A percentile compares a stretch with the other conserved stretches of the same genome.
Conservation (phyloP, 495 filamentous ascomycete species). For the Penicillium cinerascens region DNA sequence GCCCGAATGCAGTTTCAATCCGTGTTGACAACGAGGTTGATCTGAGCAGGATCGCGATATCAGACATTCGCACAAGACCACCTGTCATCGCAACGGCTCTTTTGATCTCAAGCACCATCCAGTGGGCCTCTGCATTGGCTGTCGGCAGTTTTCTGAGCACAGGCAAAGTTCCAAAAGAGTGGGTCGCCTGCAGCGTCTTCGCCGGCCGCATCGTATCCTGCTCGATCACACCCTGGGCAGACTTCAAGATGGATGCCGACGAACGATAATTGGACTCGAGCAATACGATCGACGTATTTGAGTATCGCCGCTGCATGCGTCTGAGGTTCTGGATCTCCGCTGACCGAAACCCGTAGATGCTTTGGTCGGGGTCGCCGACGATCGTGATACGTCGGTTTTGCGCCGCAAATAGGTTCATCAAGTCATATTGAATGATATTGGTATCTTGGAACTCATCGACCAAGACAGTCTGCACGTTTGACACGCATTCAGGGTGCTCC, state of each 20-base stretch:
- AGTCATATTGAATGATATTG: conserved; percentile 88
- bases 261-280: conserved; percentile 97
- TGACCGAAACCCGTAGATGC: conserved; percentile 97
- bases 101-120: conserved; percentile 85
- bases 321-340: conserved; percentile 90
- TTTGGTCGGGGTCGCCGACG: conserved; percentile 97
- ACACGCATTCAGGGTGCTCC: conserved; percentile 76
- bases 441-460: conserved; percentile 99
- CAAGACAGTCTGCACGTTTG: conserved; percentile 85
- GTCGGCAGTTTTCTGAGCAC: conserved; percentile 75
- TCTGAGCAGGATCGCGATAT: conserved; percentile 83
- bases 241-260: conserved; percentile 78
- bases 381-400: conserved; percentile 74
- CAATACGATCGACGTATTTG: conserved; percentile 73
- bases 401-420: conserved; percentile 87
- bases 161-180: conserved; percentile 75
- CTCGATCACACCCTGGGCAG: conserved; percentile 84
- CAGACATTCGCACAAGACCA: conserved; percentile 64
- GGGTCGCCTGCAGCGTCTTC: conserved; percentile 77
- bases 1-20: conserved; percentile 80
- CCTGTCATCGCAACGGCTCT: conserved; percentile 69
- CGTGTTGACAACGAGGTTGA: conserved; percentile 79
- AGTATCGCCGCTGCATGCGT: conserved; percentile 71
- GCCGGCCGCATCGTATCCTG: conserved; percentile 79
- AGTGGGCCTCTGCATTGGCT: conserved; percentile 73